Conservation (phyloP, 805 yeast genomes). For the Maudiozyma pseudohumilis region DNA sequence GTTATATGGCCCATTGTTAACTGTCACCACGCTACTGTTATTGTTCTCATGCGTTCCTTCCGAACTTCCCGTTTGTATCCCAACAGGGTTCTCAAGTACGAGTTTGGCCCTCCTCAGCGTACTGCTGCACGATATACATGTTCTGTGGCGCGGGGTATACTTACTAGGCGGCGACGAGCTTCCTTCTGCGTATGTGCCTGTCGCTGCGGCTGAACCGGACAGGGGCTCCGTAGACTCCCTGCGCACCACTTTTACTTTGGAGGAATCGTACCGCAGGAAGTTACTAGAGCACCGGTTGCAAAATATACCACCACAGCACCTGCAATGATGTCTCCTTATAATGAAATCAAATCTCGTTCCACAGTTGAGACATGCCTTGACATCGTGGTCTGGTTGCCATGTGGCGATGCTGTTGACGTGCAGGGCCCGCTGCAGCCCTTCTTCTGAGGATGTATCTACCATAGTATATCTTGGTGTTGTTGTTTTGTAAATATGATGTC, state of each 20-base stretch:
- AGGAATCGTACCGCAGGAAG: conserved; percentile 22
- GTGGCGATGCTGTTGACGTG: conserved; percentile 14
- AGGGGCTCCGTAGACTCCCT: conserved; percentile 7
- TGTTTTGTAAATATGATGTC: too few relatives aligned
- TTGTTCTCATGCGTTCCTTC: too few relatives aligned
- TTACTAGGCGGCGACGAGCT: too few relatives aligned
- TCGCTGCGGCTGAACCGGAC: too few relatives aligned
- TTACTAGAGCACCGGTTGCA: conserved; percentile 34
- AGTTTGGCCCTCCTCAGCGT: neutral
- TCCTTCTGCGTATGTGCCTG: too few relatives aligned
- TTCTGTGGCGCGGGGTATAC: conserved; percentile 42
- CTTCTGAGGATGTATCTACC: too few relatives aligned
- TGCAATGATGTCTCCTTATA: conserved; percentile 57
- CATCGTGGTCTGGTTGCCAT: conserved; percentile 27
- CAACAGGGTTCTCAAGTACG: too few relatives aligned
- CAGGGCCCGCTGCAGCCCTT: neutral
- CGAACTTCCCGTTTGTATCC: too few relatives aligned
- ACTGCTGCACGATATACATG: conserved; percentile 47
- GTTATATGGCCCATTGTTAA: neutral
- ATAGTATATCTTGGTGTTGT: too few relatives aligned
- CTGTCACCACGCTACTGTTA: neutral
- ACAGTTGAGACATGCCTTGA: conserved; percentile 39
- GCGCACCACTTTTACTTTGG: conserved; percentile 20
- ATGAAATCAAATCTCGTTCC: conserved; percentile 37
- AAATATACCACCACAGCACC: conserved; percentile 58